Evolutionary conservation across 2,329 filamentous ascomycete genomes (phyloP).

Genomic region (Fusarium sp.): DNA sequence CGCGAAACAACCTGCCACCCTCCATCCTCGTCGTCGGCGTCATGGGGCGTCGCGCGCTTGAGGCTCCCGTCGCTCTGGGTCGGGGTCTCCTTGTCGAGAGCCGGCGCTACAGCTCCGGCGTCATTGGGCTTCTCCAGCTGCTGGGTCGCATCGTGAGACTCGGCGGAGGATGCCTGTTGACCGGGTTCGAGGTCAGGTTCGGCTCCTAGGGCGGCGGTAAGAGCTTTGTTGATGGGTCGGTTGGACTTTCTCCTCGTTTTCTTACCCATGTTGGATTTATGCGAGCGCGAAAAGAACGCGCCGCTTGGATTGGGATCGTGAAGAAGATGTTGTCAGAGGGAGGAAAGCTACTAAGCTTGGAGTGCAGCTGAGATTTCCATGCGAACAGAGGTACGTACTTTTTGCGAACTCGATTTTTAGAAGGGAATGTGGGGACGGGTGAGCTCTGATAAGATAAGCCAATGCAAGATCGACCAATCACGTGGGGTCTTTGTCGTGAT

Average conservation of each 20-base stretch:
- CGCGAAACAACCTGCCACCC: constrained; percentile 68
- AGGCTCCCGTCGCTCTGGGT: constrained; percentile 53
- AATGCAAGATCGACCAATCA: not conserved
- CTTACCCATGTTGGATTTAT: constrained; percentile 38
- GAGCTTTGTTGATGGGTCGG: constrained; percentile 22
- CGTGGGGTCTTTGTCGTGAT: not conserved
- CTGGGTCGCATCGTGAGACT: constrained; percentile 16
- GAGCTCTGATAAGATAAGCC: not conserved
- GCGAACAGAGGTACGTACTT: constrained; percentile 26
- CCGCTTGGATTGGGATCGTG: constrained; percentile 8
- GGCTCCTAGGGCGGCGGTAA: constrained; percentile 33
- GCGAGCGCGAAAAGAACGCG: constrained; percentile 21
- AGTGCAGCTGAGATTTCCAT: constrained; percentile 9
- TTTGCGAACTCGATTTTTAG: not conserved
- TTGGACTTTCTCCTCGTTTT: constrained; percentile 29
- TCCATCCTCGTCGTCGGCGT: constrained; percentile 51
- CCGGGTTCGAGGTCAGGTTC: constrained; percentile 12
- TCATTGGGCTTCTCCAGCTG: constrained; percentile 14
- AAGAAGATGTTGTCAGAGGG: constrained; percentile 9
- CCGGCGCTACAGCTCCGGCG: constrained; percentile 7
- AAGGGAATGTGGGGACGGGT: not conserved
- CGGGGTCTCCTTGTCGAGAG: constrained; percentile 24
- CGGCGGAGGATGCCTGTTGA: constrained; percentile 8
- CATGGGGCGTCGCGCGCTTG: constrained; percentile 62
- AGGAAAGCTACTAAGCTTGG: constrained; percentile 11